Conservation (phyloP, 129 eudicot genomes). For the Oenanthe sinensis region DNA sequence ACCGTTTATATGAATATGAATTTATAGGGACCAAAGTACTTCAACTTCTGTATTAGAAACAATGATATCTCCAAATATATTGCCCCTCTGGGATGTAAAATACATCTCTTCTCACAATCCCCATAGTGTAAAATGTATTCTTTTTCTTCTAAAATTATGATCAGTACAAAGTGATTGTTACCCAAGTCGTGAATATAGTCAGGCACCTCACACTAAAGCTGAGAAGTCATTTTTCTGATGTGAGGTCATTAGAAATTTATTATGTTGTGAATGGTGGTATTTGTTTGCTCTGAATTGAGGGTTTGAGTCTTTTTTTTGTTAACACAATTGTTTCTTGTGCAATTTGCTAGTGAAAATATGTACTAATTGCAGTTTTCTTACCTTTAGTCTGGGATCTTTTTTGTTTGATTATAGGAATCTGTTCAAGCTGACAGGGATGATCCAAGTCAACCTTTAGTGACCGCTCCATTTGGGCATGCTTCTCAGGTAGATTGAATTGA, state of each 20-base stretch:
- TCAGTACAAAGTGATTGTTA: no score
- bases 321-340: neutral
- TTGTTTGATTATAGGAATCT: slow-evolving; percentile 41
- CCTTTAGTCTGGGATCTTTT: neutral
- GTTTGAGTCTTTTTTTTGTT: neutral
- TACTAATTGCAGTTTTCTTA: neutral
- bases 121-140: neutral
- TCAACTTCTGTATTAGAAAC: neutral
- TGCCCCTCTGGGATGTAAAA: neutral
- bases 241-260: neutral
- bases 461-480: slow-evolving; percentile 99
- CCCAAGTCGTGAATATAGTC: neutral
- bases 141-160: neutral
- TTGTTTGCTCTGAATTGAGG: neutral
- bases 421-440: slow-evolving; percentile 93
- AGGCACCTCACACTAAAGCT: neutral
- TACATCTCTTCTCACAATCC: neutral
- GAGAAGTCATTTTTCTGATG: neutral
- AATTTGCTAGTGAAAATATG: neutral
- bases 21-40: neutral
- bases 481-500: slow-evolving; percentile 60
- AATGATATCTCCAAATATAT: neutral
- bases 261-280: neutral
- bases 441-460: slow-evolving; percentile 84
- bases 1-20: neutral